Conservation (phyloP, 306 rosid genomes). For the Sechiopsis laciniata region DNA sequence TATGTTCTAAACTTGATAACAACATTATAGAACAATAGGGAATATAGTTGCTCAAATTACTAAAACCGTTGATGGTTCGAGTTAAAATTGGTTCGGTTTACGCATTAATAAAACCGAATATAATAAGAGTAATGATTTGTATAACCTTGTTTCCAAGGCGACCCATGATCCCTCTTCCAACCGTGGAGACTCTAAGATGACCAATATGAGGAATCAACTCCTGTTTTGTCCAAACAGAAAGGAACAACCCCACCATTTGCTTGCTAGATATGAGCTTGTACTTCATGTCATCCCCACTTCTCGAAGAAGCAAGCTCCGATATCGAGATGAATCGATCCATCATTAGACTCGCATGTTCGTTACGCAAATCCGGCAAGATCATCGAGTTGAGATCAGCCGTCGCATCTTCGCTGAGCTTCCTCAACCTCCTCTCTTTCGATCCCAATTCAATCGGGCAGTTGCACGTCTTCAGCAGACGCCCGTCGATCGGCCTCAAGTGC, state of each 20-base stretch:
- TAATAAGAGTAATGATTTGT: neutral
- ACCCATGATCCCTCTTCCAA: constrained; percentile 96
- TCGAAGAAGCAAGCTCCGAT: constrained; percentile 45
- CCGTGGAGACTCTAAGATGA: constrained; percentile 73
- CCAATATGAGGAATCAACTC: constrained; percentile 71
- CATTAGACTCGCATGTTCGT: constrained; percentile 18
- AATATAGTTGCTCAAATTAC: too few species aligned
- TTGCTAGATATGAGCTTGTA: constrained; percentile 68
- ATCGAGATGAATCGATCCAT: constrained; percentile 46
- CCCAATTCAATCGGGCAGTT: constrained; percentile 59
- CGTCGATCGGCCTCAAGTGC: constrained; percentile 46
- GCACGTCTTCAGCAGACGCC: constrained; percentile 62
- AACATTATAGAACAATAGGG: too few species aligned
- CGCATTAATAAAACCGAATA: too few species aligned
- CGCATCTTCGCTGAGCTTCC: constrained; percentile 43
- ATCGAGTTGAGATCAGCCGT: constrained; percentile 28
- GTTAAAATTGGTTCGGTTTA: too few species aligned
- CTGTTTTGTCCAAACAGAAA: constrained; percentile 70
- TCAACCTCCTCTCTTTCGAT: constrained; percentile 38
- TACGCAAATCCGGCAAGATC: neutral
- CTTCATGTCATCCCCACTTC: constrained; percentile 19
- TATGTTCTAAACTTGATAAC: too few species aligned
- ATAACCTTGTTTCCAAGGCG: constrained; percentile 80
- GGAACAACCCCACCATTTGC: constrained; percentile 90
- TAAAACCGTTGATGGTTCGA: too few species aligned